Evolutionary conservation across 306 rosid genomes (phyloP).

Genomic region (Lathyrus sativus): DNA sequence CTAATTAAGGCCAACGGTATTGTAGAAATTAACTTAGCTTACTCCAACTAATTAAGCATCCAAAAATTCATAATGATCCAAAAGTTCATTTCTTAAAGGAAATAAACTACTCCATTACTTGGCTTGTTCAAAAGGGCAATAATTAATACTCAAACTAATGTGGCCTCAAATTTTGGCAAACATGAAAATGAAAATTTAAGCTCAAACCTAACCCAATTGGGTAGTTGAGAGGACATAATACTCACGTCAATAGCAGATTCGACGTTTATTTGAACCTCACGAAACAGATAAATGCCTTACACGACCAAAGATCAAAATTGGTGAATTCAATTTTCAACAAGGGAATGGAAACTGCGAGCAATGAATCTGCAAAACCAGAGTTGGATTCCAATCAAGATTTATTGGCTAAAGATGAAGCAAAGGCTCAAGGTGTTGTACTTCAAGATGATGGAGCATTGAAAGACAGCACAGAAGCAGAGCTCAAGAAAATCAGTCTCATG

Average conservation of each 20-base stretch:
- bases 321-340: not conserved
- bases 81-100: not conserved
- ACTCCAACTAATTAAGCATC: not conserved
- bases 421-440: not conserved
- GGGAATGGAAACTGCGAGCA: slow-evolving; percentile 28
- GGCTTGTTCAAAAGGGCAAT: too few relatives aligned
- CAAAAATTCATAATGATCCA: not conserved
- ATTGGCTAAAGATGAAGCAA: not conserved
- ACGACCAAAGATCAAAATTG: too few relatives aligned
- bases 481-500: slow-evolving; percentile 45
- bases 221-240: slow-evolving; percentile 29
- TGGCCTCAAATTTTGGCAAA: not conserved
- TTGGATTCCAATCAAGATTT: slow-evolving; percentile 21
- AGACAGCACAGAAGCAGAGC: slow-evolving; percentile 37
- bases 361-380: not conserved
- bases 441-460: not conserved
- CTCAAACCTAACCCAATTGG: not conserved
- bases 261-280: not conserved
- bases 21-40: not conserved
- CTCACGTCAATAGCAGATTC: not conserved
- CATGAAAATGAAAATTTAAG: slow-evolving; percentile 1
- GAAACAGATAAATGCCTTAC: not conserved
- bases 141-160: too few relatives aligned
- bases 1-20: not conserved
- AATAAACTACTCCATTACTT: too few relatives aligned